Percentiles rank a stretch among this genome's conserved stretches.
phyloP scores from a whole-genome alignment of 805 yeast genomes.

The Candida chilensis region DNA sequence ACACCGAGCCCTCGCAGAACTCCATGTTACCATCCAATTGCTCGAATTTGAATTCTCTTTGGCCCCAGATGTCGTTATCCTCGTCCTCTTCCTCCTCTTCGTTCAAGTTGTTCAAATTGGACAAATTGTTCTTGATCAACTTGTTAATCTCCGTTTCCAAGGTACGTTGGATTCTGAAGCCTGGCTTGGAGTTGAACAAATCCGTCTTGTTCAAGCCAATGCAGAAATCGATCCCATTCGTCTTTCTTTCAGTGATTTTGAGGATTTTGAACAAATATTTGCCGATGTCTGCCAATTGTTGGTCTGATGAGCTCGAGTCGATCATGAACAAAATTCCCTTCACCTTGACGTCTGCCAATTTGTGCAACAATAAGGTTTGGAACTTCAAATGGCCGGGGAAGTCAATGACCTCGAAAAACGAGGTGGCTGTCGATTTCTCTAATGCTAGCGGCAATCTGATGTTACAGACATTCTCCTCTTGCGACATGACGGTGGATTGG shows the following conservation, averaged over 20 bases:
- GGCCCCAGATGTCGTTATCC: slow-evolving; percentile 14
- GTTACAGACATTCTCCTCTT: slow-evolving; percentile 21
- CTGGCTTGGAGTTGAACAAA: slow-evolving; percentile 73
- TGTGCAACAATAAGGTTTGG: slow-evolving; percentile 41
- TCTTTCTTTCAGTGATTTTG: slow-evolving; percentile 49
- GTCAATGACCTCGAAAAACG: slow-evolving; percentile 50
- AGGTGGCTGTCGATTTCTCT: slow-evolving; percentile 5
- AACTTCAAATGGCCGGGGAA: slow-evolving; percentile 87
- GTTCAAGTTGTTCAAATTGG: slow-evolving; percentile 34
- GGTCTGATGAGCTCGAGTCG: slow-evolving; percentile 58
- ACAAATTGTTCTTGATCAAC: slow-evolving; percentile 38
- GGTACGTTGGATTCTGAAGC: slow-evolving; percentile 44
- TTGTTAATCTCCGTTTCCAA: slow-evolving; percentile 59
- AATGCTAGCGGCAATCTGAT: slow-evolving; percentile 19
- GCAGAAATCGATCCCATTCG: slow-evolving; percentile 64
- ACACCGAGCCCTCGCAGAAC: slow-evolving; percentile 65
- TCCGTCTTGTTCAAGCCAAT: slow-evolving; percentile 84
- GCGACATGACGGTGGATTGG: slow-evolving; percentile 23
- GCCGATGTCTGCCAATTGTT: slow-evolving; percentile 33
- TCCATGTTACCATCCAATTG: slow-evolving; percentile 67
- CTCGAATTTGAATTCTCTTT: slow-evolving; percentile 50
- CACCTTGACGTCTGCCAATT: slow-evolving; percentile 33
- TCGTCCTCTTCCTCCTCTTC: slow-evolving; percentile 25
- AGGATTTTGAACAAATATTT: slow-evolving; percentile 51
- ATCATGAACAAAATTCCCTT: slow-evolving; percentile 68